Evolutionary conservation across 805 yeast genomes (phyloP).

Genomic region (Yarrowia deformans): DNA sequence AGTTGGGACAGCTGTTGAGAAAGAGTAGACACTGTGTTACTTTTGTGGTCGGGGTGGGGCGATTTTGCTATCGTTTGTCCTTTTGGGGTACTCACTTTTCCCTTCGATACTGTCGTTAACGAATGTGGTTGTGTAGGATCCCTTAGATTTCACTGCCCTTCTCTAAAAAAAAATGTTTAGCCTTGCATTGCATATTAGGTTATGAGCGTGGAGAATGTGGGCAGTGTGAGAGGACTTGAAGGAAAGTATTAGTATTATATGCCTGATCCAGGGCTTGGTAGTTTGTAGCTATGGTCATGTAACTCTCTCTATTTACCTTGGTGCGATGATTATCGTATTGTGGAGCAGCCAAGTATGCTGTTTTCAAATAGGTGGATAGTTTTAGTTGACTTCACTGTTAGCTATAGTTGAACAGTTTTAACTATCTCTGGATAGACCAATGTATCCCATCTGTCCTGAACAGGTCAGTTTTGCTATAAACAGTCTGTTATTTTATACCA

Average conservation of each 20-base stretch:
- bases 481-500: too few relatives aligned
- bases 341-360: too few relatives aligned
- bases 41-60: background rate
- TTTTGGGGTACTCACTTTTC: constrained; percentile 31
- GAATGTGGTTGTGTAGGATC: constrained; percentile 18
- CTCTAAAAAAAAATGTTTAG: constrained; percentile 19
- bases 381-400: too few relatives aligned
- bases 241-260: too few relatives aligned
- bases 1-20: constrained; percentile 37
- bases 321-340: too few relatives aligned
- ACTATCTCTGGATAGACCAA: background rate
- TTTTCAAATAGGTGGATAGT: too few relatives aligned
- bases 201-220: constrained; percentile 9
- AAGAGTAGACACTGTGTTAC: constrained; percentile 33
- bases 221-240: background rate
- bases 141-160: constrained; percentile 1
- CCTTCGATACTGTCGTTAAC: constrained; percentile 16
- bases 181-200: constrained; percentile 34
- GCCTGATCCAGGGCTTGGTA: too few relatives aligned
- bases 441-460: too few relatives aligned
- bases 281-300: too few relatives aligned
- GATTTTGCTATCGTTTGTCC: too few relatives aligned
- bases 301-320: too few relatives aligned
- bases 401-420: background rate
- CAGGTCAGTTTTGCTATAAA: too few relatives aligned